Evolutionary conservation across 371 early-diverging fungal genomes (phyloP), one percentile per base, ranked within the genome.

Genomic region (Rhizomucor pusillus): DNA sequence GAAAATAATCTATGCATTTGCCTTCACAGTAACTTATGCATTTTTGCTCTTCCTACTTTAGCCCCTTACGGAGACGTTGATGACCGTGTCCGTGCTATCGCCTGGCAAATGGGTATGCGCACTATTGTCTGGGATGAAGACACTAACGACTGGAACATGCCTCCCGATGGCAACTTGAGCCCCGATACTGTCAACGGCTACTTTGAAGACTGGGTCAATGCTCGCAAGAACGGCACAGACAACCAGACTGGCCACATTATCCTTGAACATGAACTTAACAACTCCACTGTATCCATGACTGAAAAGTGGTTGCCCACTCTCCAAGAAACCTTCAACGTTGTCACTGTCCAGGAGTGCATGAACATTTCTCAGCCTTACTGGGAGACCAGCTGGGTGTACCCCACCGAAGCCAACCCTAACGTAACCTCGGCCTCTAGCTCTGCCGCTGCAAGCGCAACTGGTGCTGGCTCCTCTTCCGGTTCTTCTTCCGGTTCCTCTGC

Each of bases 61-160:
- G 53, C 55, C 14, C 79, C 82, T 35, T 79, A 66, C 65, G 74
- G 75, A 45, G 80, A 78, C 55, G 74, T 71, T 13, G 80, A 82
- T 58, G 75, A 76, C 44, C 77, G 81, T 58, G 75, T 81, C 34
- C 79, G 81, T 56, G 71, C 73, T 19, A 73, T 77, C 62, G 75
- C 79, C 19, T 67, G 66, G 66, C 75, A 75, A 52, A 72, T 78
- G 75, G 79, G 79, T 52, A 36, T 78, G 56, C 56, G 57, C 35
- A 73, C 75, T 33, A 58, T 69, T 29, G 25, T 75, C 33, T 80
- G 79, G 79, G 68, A 75, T 37, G 59, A 65, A 53, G 73, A 75
- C 36, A 68, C 73, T 14, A 68, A 74, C 33, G 80, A 77, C 52
- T 76, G 77, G 71, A 50, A 69, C 46, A 70, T 76, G 69, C 66